Conservation (phyloP, 495 filamentous ascomycete genomes). For the Daldinia childiae region DNA sequence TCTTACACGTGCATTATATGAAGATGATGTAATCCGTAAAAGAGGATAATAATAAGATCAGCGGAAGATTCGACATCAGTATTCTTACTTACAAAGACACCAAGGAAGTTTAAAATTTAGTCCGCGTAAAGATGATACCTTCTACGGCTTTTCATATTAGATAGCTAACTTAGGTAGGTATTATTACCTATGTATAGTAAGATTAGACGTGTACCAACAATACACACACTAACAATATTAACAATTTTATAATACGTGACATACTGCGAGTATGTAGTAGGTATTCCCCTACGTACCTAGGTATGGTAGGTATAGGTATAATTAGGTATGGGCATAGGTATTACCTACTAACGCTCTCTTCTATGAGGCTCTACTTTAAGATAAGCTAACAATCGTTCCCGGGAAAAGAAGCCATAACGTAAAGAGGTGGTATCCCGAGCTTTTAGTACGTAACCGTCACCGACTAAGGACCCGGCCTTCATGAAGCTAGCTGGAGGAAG, state of each 20-base stretch:
- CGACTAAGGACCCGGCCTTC: conserved; percentile 28
- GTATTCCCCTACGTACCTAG: no score
- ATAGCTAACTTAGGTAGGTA: background rate
- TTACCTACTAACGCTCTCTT: background rate
- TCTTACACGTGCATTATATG: conserved; percentile 45
- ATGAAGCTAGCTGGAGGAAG: conserved; percentile 16
- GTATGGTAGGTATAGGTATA: background rate
- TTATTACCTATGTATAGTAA: background rate
- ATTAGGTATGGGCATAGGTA: no score
- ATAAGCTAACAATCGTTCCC: conserved; percentile 23
- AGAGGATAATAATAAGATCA: conserved; percentile 30
- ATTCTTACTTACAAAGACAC: conserved; percentile 27
- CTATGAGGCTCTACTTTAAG: conserved; percentile 40
- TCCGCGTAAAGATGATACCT: conserved; percentile 12
- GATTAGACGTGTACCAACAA: background rate
- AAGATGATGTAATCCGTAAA: conserved; percentile 35
- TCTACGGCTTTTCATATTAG: conserved; percentile 3
- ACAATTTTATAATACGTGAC: background rate
- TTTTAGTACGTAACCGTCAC: conserved; percentile 29
- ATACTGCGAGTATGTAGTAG: background rate
- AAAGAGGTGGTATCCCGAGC: conserved; percentile 41
- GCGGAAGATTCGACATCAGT: conserved; percentile 36
- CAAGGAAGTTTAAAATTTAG: conserved; percentile 17
- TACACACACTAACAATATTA: background rate
- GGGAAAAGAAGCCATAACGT: conserved; percentile 34